Evolutionary conservation across 495 filamentous ascomycete species (phyloP).

Genomic region (Talaromyces stipitatus): DNA sequence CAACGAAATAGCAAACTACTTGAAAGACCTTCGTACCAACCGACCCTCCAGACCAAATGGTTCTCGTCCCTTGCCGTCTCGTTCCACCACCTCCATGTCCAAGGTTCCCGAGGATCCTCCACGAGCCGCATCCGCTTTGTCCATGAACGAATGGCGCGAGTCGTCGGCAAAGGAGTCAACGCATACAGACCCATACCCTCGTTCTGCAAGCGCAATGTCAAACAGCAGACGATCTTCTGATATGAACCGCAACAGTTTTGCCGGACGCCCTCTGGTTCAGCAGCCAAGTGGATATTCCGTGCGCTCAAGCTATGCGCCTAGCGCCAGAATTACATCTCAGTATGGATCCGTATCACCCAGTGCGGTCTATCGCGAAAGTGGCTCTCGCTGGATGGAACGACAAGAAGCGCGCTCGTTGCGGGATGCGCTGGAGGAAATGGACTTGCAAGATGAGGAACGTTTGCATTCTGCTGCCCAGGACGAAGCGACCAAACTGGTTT

Average conservation of each 20-base stretch:
- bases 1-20: conserved; percentile 51
- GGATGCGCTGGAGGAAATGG: conserved; percentile 74
- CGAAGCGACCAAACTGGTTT: conserved; percentile 83
- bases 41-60: conserved; percentile 69
- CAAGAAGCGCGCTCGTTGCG: conserved; percentile 73
- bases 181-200: conserved; percentile 20
- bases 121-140: conserved; percentile 41
- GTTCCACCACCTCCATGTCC: conserved; percentile 26
- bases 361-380: conserved; percentile 69
- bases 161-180: conserved; percentile 10
- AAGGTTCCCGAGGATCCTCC: conserved; percentile 28
- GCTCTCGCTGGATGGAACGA: conserved; percentile 77
- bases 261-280: conserved; percentile 39
- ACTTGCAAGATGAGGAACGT: conserved; percentile 59
- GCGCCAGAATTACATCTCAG: conserved; percentile 24
- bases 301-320: conserved; percentile 36
- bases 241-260: conserved; percentile 17
- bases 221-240: conserved; percentile 39
- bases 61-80: conserved; percentile 64
- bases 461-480: conserved; percentile 71
- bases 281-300: conserved; percentile 28
- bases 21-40: conserved; percentile 73
- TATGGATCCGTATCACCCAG: conserved; percentile 33
- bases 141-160: conserved; percentile 18
- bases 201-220: conserved; percentile 43